A percentile compares a stretch with the other conserved stretches of the same genome.
phyloP scores from a whole-genome alignment of 2,329 filamentous ascomycete species.

The Dryadomyces quercus-mongolicae region DNA sequence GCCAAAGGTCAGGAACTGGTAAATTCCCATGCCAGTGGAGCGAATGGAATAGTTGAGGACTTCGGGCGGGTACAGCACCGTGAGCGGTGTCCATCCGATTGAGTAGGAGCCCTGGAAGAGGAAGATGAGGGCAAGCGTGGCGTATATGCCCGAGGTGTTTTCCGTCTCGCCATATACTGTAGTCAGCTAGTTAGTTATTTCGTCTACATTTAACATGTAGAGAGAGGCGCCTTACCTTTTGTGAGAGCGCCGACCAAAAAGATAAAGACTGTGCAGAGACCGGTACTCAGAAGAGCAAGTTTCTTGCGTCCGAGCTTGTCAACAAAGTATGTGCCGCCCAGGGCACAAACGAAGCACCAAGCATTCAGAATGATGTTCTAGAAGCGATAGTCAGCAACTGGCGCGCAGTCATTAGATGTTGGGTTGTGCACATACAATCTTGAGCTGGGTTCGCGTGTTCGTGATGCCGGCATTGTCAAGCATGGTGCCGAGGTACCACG shows the following conservation, averaged over 20 bases:
- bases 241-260: background rate
- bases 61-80: background rate
- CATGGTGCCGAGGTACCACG: conserved; percentile 6
- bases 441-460: background rate
- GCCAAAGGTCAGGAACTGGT: background rate
- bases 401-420: background rate
- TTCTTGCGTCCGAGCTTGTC: background rate
- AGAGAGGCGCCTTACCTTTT: background rate
- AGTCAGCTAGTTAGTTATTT: background rate
- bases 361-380: background rate
- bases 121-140: background rate
- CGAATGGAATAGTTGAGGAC: background rate
- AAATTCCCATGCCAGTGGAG: background rate
- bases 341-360: background rate
- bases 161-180: background rate
- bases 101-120: background rate
- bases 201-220: too few species aligned
- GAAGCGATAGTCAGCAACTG: background rate
- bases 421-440: background rate
- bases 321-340: background rate
- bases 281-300: background rate
- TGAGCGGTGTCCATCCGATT: background rate
- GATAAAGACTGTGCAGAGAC: background rate
- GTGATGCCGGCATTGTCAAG: conserved; percentile 5
- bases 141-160: conserved; percentile 6